phyloP scores from a whole-genome alignment of 768 basidiomycete genomes.

The Psilocybe cyanescens region DNA sequence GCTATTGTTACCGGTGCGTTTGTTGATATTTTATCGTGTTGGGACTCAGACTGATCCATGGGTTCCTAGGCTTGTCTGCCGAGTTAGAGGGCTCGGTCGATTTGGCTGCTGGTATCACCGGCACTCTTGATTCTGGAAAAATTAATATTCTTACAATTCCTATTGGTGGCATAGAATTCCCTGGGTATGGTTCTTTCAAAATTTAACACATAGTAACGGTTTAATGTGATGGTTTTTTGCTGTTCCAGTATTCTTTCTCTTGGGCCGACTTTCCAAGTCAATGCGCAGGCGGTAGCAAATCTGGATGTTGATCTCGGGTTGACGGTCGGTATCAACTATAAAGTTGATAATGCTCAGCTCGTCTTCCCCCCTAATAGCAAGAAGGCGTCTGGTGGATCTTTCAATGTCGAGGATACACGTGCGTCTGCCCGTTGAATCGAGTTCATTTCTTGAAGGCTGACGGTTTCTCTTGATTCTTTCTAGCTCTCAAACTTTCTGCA shows the following conservation, averaged over 20 bases:
- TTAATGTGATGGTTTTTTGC: background rate
- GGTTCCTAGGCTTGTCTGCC: constrained; percentile 34
- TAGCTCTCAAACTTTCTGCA: constrained; percentile 45
- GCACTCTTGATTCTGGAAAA: constrained; percentile 45
- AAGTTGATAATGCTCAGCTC: constrained; percentile 41
- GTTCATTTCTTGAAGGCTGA: background rate
- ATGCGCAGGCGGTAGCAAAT: constrained; percentile 36
- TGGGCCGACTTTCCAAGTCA: constrained; percentile 51
- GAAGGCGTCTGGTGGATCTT: constrained; percentile 24
- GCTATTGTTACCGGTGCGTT: constrained; percentile 37
- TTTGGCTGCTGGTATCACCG: constrained; percentile 40
- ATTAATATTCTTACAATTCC: constrained; percentile 43
- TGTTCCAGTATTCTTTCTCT: constrained; percentile 43
- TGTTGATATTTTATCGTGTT: background rate
- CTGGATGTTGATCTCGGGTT: constrained; percentile 44
- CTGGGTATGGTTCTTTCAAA: constrained; percentile 36
- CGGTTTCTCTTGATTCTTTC: background rate
- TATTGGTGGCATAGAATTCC: constrained; percentile 53
- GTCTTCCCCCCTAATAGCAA: constrained; percentile 42
- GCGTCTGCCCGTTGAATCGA: constrained; percentile 19
- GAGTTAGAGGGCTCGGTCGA: constrained; percentile 41
- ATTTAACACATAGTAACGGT: background rate
- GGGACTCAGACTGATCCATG: background rate
- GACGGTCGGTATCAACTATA: constrained; percentile 46
- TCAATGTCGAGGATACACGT: constrained; percentile 48